Percentiles rank a stretch among this genome's conserved stretches.
Evolutionary conservation across 768 basidiomycete species (phyloP).

Genomic region (Podaxis carcinomalis): DNA sequence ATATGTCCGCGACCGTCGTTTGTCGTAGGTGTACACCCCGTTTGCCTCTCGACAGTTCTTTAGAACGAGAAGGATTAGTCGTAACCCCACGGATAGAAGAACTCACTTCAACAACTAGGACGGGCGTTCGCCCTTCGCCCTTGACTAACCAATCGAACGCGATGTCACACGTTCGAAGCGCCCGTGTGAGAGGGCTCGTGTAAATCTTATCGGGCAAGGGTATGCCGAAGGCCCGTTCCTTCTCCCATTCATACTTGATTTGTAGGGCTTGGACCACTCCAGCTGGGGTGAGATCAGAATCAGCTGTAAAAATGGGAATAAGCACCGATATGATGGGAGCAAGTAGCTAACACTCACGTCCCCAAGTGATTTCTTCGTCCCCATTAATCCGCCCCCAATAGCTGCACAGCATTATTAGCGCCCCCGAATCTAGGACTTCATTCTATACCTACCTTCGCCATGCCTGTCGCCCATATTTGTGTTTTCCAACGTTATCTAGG

Average conservation of each 20-base stretch:
- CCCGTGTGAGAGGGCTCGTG: slow-evolving; percentile 60
- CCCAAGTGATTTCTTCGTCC: slow-evolving; percentile 67
- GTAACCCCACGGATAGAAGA: not conserved
- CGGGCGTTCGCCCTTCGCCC: slow-evolving; percentile 19
- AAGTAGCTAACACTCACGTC: slow-evolving; percentile 47
- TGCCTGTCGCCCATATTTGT: slow-evolving; percentile 50
- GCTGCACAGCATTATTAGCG: slow-evolving; percentile 26
- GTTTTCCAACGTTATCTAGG: slow-evolving; percentile 63
- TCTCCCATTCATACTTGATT: slow-evolving; percentile 43
- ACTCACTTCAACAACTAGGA: slow-evolving; percentile 54
- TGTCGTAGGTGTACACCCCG: slow-evolving; percentile 70
- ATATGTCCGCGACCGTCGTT: slow-evolving; percentile 44
- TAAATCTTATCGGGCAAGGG: slow-evolving; percentile 55
- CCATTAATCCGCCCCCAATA: slow-evolving; percentile 61
- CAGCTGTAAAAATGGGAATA: slow-evolving; percentile 35
- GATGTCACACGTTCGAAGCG: slow-evolving; percentile 50
- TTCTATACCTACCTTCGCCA: slow-evolving; percentile 54
- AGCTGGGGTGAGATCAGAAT: slow-evolving; percentile 55
- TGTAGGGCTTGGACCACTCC: slow-evolving; percentile 53
- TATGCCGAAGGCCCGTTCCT: slow-evolving; percentile 38
- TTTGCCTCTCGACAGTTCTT: slow-evolving; percentile 67
- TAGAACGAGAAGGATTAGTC: not conserved
- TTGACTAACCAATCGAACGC: slow-evolving; percentile 41
- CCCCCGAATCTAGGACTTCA: not conserved
- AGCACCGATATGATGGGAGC: not conserved